Conservation (phyloP, 1,284 basidiomycete genomes). For the Phlebopus sp. region DNA sequence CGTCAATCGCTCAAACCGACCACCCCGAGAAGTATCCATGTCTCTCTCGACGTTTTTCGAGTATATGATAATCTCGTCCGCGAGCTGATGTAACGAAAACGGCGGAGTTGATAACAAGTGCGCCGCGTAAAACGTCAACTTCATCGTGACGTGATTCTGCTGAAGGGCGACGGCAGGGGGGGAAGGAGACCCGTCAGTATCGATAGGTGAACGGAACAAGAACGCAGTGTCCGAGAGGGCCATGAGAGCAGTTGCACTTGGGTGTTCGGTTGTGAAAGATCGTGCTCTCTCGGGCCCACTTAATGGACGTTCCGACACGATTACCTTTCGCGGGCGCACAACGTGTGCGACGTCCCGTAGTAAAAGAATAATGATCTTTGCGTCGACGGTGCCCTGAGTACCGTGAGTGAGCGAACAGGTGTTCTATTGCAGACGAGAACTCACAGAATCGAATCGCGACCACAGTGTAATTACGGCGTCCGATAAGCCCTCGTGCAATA, state of each 20-base stretch:
- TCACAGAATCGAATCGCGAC: slow-evolving; percentile 54
- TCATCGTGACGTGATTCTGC: slow-evolving; percentile 17
- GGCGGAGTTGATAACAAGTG: slow-evolving; percentile 35
- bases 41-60: slow-evolving; percentile 20
- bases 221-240: slow-evolving; percentile 26
- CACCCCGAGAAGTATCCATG: neutral
- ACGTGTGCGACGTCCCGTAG: slow-evolving; percentile 52
- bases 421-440: slow-evolving; percentile 17
- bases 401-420: slow-evolving; percentile 10
- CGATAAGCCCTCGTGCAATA: slow-evolving; percentile 45
- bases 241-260: slow-evolving; percentile 15
- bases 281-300: slow-evolving; percentile 1
- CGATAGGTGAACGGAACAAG: slow-evolving; percentile 18
- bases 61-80: slow-evolving; percentile 38
- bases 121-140: slow-evolving; percentile 42
- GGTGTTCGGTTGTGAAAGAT: slow-evolving; percentile 16
- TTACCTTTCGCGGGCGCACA: slow-evolving; percentile 46
- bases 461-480: slow-evolving; percentile 57
- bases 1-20: neutral
- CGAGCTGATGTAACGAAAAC: slow-evolving; percentile 36
- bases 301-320: slow-evolving; percentile 12
- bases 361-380: slow-evolving; percentile 48
- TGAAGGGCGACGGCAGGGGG: slow-evolving; percentile 1
- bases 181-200: neutral
- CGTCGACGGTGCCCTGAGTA: slow-evolving; percentile 44